Evolutionary conservation across 164 flowering plant species (phyloP).

Genomic region (Stephania yunnanensis): DNA sequence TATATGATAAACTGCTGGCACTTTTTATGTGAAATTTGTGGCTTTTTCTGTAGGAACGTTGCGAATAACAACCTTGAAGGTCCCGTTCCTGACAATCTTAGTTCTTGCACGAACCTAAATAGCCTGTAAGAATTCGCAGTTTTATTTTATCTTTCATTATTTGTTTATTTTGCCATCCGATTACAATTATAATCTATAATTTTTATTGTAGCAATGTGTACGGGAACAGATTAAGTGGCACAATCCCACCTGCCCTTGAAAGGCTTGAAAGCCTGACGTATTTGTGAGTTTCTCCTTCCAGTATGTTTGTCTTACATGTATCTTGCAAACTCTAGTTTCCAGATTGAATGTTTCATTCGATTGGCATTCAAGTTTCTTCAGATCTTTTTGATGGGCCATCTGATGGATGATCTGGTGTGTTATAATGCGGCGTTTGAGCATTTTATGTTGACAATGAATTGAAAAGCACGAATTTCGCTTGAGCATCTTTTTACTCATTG

Average conservation of each 20-base stretch:
- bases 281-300: conserved; percentile 44
- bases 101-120: conserved; percentile 88
- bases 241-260: conserved; percentile 65
- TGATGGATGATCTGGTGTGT: background rate
- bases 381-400: background rate
- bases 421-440: background rate
- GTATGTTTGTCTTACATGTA: background rate
- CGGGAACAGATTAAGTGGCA: conserved; percentile 69
- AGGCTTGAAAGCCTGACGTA: conserved; percentile 79
- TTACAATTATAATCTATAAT: background rate
- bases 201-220: conserved; percentile 55
- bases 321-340: background rate
- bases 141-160: background rate
- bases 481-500: no score
- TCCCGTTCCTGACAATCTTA: conserved; percentile 76
- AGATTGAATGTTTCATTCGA: background rate
- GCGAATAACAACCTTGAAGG: conserved; percentile 91
- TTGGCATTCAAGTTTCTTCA: background rate
- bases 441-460: background rate
- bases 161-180: background rate
- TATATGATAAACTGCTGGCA: background rate
- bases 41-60: conserved; percentile 52
- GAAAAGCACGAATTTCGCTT: background rate
- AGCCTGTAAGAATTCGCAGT: conserved; percentile 55
- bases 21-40: background rate